A percentile compares a stretch with the other conserved stretches of the same genome.
phyloP scores from a whole-genome alignment of 257 asterid species.

The Paulownia fortunei region DNA sequence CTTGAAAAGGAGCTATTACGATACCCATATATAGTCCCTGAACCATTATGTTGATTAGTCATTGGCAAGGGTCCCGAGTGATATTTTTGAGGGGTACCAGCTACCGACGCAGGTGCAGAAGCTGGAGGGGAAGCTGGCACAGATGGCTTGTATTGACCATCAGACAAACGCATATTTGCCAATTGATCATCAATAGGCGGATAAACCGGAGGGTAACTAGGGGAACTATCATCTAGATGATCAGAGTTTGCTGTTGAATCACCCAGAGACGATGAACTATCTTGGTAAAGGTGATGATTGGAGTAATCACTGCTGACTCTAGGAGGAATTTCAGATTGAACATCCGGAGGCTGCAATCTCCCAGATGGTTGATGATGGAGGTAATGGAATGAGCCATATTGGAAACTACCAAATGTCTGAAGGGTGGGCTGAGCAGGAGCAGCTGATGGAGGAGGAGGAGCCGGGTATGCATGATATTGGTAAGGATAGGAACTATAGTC shows the following conservation, averaged over 20 bases:
- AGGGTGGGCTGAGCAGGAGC: constrained; percentile 43
- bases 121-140: constrained; percentile 59
- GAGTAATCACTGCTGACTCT: constrained; percentile 31
- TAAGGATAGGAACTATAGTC: constrained; percentile 53
- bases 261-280: constrained; percentile 46
- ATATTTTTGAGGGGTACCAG: constrained; percentile 44
- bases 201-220: constrained; percentile 54
- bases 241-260: constrained; percentile 41
- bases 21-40: constrained; percentile 50
- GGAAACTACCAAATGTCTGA: constrained; percentile 54
- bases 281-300: constrained; percentile 44
- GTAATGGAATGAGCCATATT: constrained; percentile 45
- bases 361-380: constrained; percentile 60
- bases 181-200: constrained; percentile 76
- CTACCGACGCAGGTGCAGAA: constrained; percentile 43
- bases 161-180: constrained; percentile 60
- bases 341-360: constrained; percentile 47
- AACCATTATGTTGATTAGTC: constrained; percentile 42
- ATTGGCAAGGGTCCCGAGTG: constrained; percentile 64
- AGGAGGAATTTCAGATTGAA: constrained; percentile 49
- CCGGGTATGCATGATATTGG: constrained; percentile 53
- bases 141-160: constrained; percentile 43
- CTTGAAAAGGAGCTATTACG: constrained; percentile 68
- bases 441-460: constrained; percentile 36
- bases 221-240: constrained; percentile 38